A percentile compares a stretch with the other conserved stretches of the same genome.
Evolutionary conservation across 2,329 filamentous ascomycete species (phyloP).

Genomic region (Alternaria sp.): DNA sequence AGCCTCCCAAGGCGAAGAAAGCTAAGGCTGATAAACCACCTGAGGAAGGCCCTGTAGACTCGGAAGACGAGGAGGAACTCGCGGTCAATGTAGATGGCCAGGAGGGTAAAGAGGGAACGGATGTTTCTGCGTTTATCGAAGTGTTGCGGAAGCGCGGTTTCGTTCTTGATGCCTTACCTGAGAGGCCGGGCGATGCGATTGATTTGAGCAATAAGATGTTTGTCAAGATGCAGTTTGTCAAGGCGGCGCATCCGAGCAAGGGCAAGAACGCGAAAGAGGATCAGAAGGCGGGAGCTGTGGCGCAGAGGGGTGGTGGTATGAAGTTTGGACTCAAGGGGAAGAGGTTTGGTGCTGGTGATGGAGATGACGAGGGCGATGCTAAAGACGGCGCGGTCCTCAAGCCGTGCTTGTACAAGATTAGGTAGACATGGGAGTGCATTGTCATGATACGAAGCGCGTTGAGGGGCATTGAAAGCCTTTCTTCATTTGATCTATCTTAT

Average conservation of each 20-base stretch:
- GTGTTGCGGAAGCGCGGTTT: slow-evolving; percentile 83
- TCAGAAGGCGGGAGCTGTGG: slow-evolving; percentile 37
- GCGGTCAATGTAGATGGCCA: slow-evolving; percentile 69
- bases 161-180: slow-evolving; percentile 63
- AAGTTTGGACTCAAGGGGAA: slow-evolving; percentile 29
- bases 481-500: neutral
- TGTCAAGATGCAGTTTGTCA: slow-evolving; percentile 94
- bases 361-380: slow-evolving; percentile 56
- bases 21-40: slow-evolving; percentile 56
- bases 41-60: slow-evolving; percentile 56
- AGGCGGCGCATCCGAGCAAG: slow-evolving; percentile 74
- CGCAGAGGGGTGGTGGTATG: slow-evolving; percentile 50
- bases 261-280: slow-evolving; percentile 71
- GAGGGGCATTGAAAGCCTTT: neutral
- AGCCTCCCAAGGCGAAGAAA: slow-evolving; percentile 33
- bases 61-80: slow-evolving; percentile 66
- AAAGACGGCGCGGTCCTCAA: slow-evolving; percentile 78
- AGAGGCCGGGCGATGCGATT: slow-evolving; percentile 68
- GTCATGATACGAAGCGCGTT: neutral
- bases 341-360: slow-evolving; percentile 8
- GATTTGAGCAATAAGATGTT: slow-evolving; percentile 98
- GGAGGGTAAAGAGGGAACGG: slow-evolving; percentile 73
- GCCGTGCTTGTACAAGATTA: slow-evolving; percentile 93
- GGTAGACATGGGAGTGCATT: slow-evolving; percentile 42
- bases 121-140: slow-evolving; percentile 85